Evolutionary conservation across 306 rosid genomes (phyloP).

Genomic region (Vigna angularis): DNA sequence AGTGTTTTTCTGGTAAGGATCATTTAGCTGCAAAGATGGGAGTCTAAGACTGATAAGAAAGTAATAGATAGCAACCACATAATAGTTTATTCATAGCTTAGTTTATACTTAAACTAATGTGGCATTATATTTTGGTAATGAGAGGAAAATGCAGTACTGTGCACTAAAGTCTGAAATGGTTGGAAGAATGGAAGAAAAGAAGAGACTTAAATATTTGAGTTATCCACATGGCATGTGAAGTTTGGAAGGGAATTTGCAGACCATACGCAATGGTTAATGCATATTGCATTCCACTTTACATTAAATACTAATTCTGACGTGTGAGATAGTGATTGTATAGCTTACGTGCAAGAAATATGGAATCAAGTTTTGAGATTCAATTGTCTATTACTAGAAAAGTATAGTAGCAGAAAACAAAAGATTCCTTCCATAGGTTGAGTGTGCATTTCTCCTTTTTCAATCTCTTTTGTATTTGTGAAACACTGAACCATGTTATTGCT

Average conservation of each 20-base stretch:
- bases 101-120: not conserved
- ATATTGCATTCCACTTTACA: conserved; percentile 18
- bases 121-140: too few relatives aligned
- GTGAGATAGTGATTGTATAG: conserved; percentile 25
- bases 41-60: too few relatives aligned
- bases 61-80: too few relatives aligned
- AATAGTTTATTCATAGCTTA: not conserved
- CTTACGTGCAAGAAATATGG: conserved; percentile 36
- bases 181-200: not conserved
- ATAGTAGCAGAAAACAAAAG: not conserved
- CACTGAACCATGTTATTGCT: not conserved
- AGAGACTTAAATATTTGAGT: not conserved
- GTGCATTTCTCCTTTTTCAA: not conserved
- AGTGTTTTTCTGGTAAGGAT: too few relatives aligned
- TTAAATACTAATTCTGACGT: not conserved
- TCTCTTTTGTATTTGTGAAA: not conserved
- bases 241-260: conserved; percentile 26
- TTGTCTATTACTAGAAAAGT: not conserved
- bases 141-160: not conserved
- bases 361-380: conserved; percentile 31
- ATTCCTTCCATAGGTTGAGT: not conserved
- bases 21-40: too few relatives aligned
- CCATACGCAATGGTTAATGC: conserved; percentile 18
- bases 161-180: conserved; percentile 11
- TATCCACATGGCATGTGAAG: conserved; percentile 23